Conservation (phyloP, 306 rosid genomes). For the Myrica gale region DNA sequence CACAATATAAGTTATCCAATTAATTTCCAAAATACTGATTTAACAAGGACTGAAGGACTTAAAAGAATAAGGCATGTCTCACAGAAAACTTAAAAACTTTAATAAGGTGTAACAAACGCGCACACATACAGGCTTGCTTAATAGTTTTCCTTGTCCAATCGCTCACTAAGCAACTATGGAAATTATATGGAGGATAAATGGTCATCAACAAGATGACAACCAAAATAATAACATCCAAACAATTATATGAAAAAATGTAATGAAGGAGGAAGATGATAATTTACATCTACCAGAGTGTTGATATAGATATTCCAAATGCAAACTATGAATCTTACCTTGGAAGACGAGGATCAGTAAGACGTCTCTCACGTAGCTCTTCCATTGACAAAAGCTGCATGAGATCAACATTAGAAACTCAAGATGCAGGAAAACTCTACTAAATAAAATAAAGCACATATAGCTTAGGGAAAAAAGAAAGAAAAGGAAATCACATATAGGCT, state of each 20-base stretch:
- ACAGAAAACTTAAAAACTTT: too few relatives aligned
- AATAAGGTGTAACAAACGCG: background rate
- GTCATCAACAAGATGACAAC: background rate
- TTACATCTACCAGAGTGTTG: background rate
- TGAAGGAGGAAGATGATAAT: background rate
- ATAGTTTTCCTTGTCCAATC: background rate
- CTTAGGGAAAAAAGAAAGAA: too few relatives aligned
- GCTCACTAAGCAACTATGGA: background rate
- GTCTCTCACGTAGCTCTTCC: slow-evolving; percentile 83
- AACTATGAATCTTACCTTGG: slow-evolving; percentile 56
- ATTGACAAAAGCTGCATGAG: slow-evolving; percentile 67
- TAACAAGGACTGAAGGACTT: background rate
- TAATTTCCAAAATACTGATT: background rate
- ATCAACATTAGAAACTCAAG: slow-evolving; percentile 1
- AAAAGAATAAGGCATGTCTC: background rate
- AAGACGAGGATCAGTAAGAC: slow-evolving; percentile 76
- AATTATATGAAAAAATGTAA: background rate
- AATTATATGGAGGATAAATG: background rate
- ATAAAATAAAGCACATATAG: slow-evolving; percentile 15
- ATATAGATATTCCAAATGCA: background rate
- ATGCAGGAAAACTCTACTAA: background rate
- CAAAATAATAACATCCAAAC: background rate
- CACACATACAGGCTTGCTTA: background rate
- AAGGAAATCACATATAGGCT: slow-evolving; percentile 28
- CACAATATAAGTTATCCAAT: background rate